phyloP scores from a whole-genome alignment of 345 rosid species.

The Rhodomyrtus tomentosa region DNA sequence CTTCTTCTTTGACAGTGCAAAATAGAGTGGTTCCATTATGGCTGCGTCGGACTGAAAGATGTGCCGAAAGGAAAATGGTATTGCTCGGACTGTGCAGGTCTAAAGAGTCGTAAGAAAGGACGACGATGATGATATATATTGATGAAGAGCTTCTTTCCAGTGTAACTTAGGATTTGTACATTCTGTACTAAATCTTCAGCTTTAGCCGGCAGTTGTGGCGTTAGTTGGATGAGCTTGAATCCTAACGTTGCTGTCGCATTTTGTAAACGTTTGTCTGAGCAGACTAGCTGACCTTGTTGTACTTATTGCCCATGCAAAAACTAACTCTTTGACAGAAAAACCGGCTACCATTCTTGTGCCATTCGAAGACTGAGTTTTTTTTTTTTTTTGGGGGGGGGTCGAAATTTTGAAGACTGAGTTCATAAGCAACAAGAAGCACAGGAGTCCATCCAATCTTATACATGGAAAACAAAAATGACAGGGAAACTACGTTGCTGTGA shows the following conservation, averaged over 20 bases:
- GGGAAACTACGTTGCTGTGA: background rate
- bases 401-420: background rate
- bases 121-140: constrained; percentile 13
- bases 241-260: background rate
- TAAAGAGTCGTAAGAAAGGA: constrained; percentile 63
- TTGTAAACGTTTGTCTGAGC: background rate
- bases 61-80: constrained; percentile 95
- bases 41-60: constrained; percentile 83
- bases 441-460: background rate
- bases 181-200: background rate
- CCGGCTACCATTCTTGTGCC: background rate
- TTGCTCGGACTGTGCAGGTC: constrained; percentile 64
- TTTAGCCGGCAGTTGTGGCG: background rate
- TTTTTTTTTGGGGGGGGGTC: no score
- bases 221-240: background rate
- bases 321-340: background rate
- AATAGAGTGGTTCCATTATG: constrained; percentile 98
- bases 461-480: background rate
- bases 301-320: background rate
- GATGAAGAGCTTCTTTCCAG: background rate
- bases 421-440: background rate
- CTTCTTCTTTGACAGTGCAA: constrained; percentile 50
- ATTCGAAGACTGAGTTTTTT: no score
- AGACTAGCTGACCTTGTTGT: background rate
- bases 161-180: background rate